Evolutionary conservation across 352 stramenopile genomes (phyloP).

Genomic region (Blastocystis sp.): DNA sequence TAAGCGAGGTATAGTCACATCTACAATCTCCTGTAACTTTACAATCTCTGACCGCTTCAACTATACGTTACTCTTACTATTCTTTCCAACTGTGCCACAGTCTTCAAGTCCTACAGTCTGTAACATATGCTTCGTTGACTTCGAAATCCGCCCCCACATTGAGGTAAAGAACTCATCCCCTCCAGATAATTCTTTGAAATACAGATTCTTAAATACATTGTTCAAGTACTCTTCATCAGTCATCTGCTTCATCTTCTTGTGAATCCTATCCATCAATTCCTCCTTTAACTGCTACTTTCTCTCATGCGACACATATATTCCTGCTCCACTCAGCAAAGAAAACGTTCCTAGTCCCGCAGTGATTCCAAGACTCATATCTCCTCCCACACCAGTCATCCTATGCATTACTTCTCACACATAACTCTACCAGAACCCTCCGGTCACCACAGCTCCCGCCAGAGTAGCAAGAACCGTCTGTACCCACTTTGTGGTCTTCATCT

Average conservation of each 20-base stretch:
- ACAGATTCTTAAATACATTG: slow-evolving; percentile 82
- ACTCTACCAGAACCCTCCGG: slow-evolving; percentile 41
- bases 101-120: slow-evolving; percentile 74
- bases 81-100: slow-evolving; percentile 47
- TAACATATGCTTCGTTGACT: slow-evolving; percentile 73
- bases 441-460: background rate
- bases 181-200: slow-evolving; percentile 86
- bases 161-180: slow-evolving; percentile 90
- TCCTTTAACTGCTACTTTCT: slow-evolving; percentile 81
- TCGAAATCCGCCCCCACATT: slow-evolving; percentile 82
- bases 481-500: background rate
- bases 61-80: slow-evolving; percentile 70
- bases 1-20: slow-evolving; percentile 77
- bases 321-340: slow-evolving; percentile 71
- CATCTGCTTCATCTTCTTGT: slow-evolving; percentile 73
- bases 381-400: background rate
- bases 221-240: slow-evolving; percentile 71
- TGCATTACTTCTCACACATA: background rate
- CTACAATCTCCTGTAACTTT: slow-evolving; percentile 79
- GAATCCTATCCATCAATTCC: slow-evolving; percentile 76
- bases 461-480: background rate
- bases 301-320: slow-evolving; percentile 74
- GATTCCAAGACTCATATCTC: background rate
- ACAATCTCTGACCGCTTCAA: slow-evolving; percentile 75
- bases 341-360: slow-evolving; percentile 67